Conservation (phyloP, 1,139 yeast species). For the Tardiomyces depauwii region DNA sequence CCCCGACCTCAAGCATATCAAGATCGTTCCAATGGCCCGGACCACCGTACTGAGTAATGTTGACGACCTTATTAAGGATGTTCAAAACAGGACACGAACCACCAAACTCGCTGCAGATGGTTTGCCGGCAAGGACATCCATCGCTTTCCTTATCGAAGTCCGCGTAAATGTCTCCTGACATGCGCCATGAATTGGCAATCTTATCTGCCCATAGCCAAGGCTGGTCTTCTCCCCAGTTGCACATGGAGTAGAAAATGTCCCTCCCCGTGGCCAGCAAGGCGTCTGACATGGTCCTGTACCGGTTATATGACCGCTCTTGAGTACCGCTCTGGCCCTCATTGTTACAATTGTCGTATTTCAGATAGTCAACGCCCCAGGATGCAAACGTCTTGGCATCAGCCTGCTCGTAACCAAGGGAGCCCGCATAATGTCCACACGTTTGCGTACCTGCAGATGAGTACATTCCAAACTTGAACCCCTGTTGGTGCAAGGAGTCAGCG, state of each 20-base stretch:
- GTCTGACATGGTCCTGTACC: constrained; percentile 22
- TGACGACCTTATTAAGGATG: constrained; percentile 21
- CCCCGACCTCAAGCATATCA: constrained; percentile 24
- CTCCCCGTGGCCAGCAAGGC: constrained; percentile 22
- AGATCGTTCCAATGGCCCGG: constrained; percentile 23
- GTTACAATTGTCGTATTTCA: constrained; percentile 25
- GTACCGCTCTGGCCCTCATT: constrained; percentile 20
- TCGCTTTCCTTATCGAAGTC: constrained; percentile 18
- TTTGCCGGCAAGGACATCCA: constrained; percentile 21
- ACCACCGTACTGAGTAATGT: constrained; percentile 16
- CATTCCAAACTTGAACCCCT: no score
- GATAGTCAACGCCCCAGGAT: constrained; percentile 22
- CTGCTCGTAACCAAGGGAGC: constrained; percentile 21
- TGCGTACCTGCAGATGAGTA: no score
- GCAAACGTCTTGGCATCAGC: constrained; percentile 22
- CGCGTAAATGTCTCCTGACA: constrained; percentile 21
- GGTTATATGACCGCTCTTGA: constrained; percentile 15
- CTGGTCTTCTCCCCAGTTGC: constrained; percentile 24
- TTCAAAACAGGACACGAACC: constrained; percentile 21
- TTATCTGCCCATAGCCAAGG: constrained; percentile 23
- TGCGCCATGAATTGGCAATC: constrained; percentile 23
- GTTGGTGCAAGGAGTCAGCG: no score
- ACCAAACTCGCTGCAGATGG: constrained; percentile 18
- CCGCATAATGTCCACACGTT: constrained; percentile 21
- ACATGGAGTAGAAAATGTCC: constrained; percentile 20